phyloP scores from a whole-genome alignment of 495 filamentous ascomycete species.

The Penicillium arizonense region DNA sequence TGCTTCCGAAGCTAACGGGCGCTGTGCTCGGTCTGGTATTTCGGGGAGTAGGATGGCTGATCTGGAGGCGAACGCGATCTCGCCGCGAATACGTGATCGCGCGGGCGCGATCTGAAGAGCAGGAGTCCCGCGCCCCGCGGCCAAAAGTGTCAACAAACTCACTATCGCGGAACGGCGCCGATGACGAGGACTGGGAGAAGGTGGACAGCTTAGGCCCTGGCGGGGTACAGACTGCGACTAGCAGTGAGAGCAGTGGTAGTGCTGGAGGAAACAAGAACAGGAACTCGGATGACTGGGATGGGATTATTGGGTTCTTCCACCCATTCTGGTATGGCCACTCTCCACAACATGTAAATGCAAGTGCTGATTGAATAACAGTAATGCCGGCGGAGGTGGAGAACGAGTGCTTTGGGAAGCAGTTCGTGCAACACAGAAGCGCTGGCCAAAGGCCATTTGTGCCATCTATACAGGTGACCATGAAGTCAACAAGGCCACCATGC shows the following conservation, averaged over 20 bases:
- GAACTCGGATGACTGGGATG: conserved; percentile 61
- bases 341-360: background rate
- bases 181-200: conserved; percentile 76
- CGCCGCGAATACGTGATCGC: conserved; percentile 61
- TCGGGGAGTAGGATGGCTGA: conserved; percentile 59
- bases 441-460: conserved; percentile 82
- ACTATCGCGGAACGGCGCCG: conserved; percentile 24
- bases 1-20: conserved; percentile 38
- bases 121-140: conserved; percentile 43
- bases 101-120: conserved; percentile 58
- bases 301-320: conserved; percentile 93
- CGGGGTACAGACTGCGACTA: conserved; percentile 49
- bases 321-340: conserved; percentile 72
- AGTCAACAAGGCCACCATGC: conserved; percentile 72
- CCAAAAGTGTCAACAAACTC: conserved; percentile 25
- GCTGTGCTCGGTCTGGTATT: conserved; percentile 36
- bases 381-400: conserved; percentile 94
- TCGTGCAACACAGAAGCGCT: conserved; percentile 82
- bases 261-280: background rate
- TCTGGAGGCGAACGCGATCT: conserved; percentile 64
- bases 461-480: conserved; percentile 96
- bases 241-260: conserved; percentile 30
- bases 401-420: conserved; percentile 96
- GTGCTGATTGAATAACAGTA: conserved; percentile 47
- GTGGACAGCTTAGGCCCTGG: conserved; percentile 57